Base-by-base conservation (phyloP, 179 eudicot species). In the Nepenthes alata region DNA sequence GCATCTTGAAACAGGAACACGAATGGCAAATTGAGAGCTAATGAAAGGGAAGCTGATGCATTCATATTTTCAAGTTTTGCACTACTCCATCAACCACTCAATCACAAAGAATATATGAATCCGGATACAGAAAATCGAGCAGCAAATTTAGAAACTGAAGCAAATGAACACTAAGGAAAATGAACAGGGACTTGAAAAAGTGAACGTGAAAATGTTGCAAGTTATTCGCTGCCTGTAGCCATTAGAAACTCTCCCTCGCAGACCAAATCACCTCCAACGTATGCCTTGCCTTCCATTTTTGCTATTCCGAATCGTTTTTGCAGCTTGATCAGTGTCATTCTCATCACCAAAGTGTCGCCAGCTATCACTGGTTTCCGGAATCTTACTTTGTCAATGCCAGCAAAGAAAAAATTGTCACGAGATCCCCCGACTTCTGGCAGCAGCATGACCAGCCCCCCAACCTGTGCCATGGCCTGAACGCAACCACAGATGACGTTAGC, bases 271-370 rank as follows among this genome's bases (percentile, higher is more conserved):
- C 84, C 88, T 15, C 96, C 99, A 57, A 94, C 99, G 60, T 90
- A 94, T 35, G 99, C 97, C 67, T 94, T 90, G 48, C 99, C 97
- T 70, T 85, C 97, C 99, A 94, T 87, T 68, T 94, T 94, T 0
- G 97, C 99, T 58, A 94, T 85, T 41, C 99, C 97, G 70, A 90
- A 90, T 53, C 94, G 90, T 80, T 87, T 89, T 60, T 93, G 98
- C 61, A 93, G 85, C 74, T 87, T 90, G 58, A 70, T 57, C 2
- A 94, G 87, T 38, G 89, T 87, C 96, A 90, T 90, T 60, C 84
- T 82, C 97, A 94, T 90, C 16, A 94, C 94, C 76, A 94, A 67
- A 50, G 99, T 94, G 78, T 91, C 99, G 61, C 99, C 99, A 9
- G 99, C 97, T 47, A 90, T 65, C 45, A 94, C 97, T 41, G 99